A percentile compares a stretch with the other conserved stretches of the same genome.
Conservation (phyloP, 257 asterid genomes). For the Penstemon davidsonii region DNA sequence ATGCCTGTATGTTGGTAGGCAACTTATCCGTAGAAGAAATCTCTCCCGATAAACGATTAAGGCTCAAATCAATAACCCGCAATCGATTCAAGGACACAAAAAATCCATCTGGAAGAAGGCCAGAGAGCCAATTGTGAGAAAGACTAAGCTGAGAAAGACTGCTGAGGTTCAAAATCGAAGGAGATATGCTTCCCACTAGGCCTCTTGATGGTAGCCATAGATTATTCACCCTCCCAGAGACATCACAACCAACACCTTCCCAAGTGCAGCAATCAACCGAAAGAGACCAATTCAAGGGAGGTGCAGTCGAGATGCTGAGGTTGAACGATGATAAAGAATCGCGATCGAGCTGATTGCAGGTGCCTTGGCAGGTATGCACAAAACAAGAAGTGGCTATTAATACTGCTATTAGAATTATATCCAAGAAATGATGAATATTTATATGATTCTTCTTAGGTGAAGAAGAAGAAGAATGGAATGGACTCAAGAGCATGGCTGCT, state of each 20-base stretch:
- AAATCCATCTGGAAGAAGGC: constrained; percentile 56
- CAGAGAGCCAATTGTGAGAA: constrained; percentile 57
- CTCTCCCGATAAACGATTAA: constrained; percentile 60
- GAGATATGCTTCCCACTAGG: constrained; percentile 53
- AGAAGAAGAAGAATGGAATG: constrained; percentile 29
- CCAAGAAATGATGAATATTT: constrained; percentile 11
- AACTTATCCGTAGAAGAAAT: constrained; percentile 36
- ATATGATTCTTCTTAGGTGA: neutral
- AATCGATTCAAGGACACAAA: constrained; percentile 46
- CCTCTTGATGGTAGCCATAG: constrained; percentile 69
- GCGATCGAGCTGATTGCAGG: constrained; percentile 54
- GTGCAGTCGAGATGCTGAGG: constrained; percentile 34
- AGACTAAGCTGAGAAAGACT: constrained; percentile 59
- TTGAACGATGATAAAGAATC: constrained; percentile 54
- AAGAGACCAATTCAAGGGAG: constrained; percentile 64
- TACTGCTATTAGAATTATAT: constrained; percentile 29
- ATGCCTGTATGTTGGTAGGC: constrained; percentile 37
- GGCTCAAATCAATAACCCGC: constrained; percentile 62
- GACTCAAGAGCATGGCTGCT: constrained; percentile 55
- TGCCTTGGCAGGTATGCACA: constrained; percentile 40
- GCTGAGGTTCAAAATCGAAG: constrained; percentile 52
- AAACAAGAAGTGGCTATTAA: constrained; percentile 28
- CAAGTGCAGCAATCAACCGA: constrained; percentile 73
- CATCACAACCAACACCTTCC: constrained; percentile 85
- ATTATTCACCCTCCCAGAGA: constrained; percentile 47